Conservation (phyloP, 2,329 filamentous ascomycete species). For the Venturia oleaginea region DNA sequence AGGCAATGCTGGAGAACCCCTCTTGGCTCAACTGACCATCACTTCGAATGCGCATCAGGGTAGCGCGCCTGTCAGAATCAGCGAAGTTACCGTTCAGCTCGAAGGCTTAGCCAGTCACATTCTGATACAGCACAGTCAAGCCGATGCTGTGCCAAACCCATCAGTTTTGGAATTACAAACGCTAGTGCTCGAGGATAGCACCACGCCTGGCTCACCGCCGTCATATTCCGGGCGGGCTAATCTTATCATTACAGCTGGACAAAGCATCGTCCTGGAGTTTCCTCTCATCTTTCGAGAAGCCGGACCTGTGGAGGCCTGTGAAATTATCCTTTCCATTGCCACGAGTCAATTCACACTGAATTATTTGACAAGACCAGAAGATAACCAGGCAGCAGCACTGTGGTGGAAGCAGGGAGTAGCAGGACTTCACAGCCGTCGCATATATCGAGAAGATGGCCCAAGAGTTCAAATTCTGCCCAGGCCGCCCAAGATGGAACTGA, state of each 20-base stretch:
- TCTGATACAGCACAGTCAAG: conserved; percentile 17
- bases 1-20: conserved; percentile 50
- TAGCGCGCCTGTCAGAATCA: conserved; percentile 39
- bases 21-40: conserved; percentile 47
- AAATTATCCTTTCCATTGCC: conserved; percentile 54
- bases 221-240: conserved; percentile 36
- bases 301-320: conserved; percentile 61
- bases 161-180: neutral
- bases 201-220: neutral
- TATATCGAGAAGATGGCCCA: conserved; percentile 34
- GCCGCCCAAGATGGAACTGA: conserved; percentile 82
- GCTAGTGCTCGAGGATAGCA: neutral
- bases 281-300: conserved; percentile 69
- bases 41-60: conserved; percentile 37
- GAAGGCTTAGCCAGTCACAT: conserved; percentile 34
- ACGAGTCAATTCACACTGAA: conserved; percentile 58
- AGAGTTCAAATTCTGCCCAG: conserved; percentile 59
- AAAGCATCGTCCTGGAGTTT: conserved; percentile 63
- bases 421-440: conserved; percentile 25
- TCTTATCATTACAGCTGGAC: conserved; percentile 56
- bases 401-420: conserved; percentile 27
- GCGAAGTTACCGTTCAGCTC: conserved; percentile 43
- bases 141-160: neutral
- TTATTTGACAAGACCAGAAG: conserved; percentile 47
- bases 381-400: conserved; percentile 19